Base-by-base conservation (phyloP, 1,284 basidiomycete genomes). In the Termitomyces sp. region DNA sequence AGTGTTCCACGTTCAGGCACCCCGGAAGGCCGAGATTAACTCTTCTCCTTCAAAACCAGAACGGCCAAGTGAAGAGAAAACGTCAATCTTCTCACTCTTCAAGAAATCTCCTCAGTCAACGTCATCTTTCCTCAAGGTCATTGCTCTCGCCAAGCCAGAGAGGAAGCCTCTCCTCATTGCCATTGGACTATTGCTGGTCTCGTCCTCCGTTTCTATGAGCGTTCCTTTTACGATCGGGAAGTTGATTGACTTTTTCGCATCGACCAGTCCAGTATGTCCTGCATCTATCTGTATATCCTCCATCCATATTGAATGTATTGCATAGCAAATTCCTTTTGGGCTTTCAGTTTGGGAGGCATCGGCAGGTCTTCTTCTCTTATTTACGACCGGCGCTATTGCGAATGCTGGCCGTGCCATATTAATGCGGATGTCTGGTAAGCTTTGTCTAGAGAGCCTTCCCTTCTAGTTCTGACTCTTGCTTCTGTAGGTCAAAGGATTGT, bases 171-270 rank as follows among this genome's bases (percentile, higher is more conserved):
- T 96, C 3, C 62, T 78, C 0, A 77, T 84, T 30, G 93, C 93
- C 7, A 75, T 94, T 51, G 88, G 75, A 1, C 69, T 86, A 43
- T 72, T 88, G 13, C 65, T 88, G 28, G 73, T 87, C 15, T 91
- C 89, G 0, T 88, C 86, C 3, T 71, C 81, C 2, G 92, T 99
- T 12, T 91, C 93, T 8, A 90, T 98, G 83, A 88, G 88, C 58
- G 82, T 97, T 9, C 94, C 94, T 0, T 83, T 96, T 63, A 92
- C 92, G 0, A 87, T 96, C 62, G 94, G 94, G 24, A 90, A 86
- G 68, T 77, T 97, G 48, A 96, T 97, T 58, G 94, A 96, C 71
- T 94, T 90, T 70, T 97, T 95, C 71, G 87, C 92, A 0, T 73
- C 83, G 12, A 58, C 77, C 2, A 78, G 80, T 64, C 84, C 86